Conservation (phyloP, 108 stramenopile genomes). For the Nitzschia inconspicua region DNA sequence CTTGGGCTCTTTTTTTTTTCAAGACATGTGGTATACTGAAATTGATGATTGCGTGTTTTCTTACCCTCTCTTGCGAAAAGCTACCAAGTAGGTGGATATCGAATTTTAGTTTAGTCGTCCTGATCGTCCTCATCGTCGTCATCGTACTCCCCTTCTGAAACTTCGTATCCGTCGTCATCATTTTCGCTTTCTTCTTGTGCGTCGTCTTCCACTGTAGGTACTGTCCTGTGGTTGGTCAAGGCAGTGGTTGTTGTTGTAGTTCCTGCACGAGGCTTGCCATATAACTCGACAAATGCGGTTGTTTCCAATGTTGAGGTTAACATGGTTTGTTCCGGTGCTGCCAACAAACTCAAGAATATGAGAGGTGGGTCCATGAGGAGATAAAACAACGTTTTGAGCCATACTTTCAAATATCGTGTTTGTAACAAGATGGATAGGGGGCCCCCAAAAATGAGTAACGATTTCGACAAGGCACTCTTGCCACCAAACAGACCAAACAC, state of each 20-base stretch:
- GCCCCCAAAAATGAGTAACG: conserved; percentile 58
- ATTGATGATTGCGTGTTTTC: too few relatives aligned
- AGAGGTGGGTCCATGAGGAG: conserved; percentile 58
- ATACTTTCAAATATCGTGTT: conserved; percentile 76
- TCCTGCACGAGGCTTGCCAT: conserved; percentile 9
- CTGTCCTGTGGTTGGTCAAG: conserved; percentile 3
- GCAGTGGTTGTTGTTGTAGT: not conserved
- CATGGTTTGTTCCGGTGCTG: conserved; percentile 85
- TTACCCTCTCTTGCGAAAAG: too few relatives aligned
- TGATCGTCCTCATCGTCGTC: conserved; percentile 17
- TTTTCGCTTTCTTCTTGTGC: conserved; percentile 15
- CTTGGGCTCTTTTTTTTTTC: too few relatives aligned
- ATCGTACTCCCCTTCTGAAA: conserved; percentile 31
- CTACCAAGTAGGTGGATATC: too few relatives aligned
- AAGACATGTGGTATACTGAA: too few relatives aligned
- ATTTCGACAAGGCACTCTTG: conserved; percentile 53
- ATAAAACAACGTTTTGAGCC: conserved; percentile 73
- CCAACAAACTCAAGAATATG: conserved; percentile 71
- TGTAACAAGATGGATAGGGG: conserved; percentile 76
- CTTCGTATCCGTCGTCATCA: conserved; percentile 16
- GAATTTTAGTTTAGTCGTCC: not conserved
- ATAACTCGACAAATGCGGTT: conserved; percentile 16
- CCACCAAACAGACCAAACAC: conserved; percentile 87
- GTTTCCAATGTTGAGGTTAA: conserved; percentile 45
- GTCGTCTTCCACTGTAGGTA: conserved; percentile 13